Percentiles rank a stretch among this genome's conserved stretches.
These are phyloP conservation scores for Boletus coccyginus DNA, from an alignment of 768 basidiomycete species.

Conservation along the genomic window DNA sequence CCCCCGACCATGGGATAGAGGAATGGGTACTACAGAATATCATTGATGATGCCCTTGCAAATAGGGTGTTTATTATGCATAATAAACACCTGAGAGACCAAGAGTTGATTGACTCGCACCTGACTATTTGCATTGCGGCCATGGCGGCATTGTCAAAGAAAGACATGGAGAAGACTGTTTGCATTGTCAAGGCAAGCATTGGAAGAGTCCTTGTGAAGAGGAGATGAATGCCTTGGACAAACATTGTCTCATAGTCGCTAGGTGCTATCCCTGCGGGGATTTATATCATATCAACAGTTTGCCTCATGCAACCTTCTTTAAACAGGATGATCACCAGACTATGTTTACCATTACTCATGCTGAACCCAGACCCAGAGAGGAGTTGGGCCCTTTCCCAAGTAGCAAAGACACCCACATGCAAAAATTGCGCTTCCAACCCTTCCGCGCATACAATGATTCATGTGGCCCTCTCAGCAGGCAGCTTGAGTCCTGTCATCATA, in stretches of 20 bases:
- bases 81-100: conserved; percentile 81
- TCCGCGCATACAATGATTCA: too few relatives aligned
- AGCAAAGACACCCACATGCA: too few relatives aligned
- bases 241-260: background rate
- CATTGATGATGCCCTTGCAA: conserved; percentile 79
- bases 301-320: background rate
- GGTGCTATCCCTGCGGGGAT: conserved; percentile 13
- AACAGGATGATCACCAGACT: too few relatives aligned
- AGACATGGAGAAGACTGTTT: conserved; percentile 87
- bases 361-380: too few relatives aligned
- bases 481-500: too few relatives aligned
- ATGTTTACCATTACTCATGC: too few relatives aligned
- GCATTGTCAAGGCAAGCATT: conserved; percentile 68
- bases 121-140: conserved; percentile 83
- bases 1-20: conserved; percentile 59
- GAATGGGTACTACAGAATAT: conserved; percentile 86
- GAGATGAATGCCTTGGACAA: conserved; percentile 30
- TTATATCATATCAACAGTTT: conserved; percentile 30
- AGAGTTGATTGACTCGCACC: conserved; percentile 77
- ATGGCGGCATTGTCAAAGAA: conserved; percentile 79
- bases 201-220: conserved; percentile 69
- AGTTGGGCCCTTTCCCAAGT: too few relatives aligned
- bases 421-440: too few relatives aligned
- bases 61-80: conserved; percentile 83
- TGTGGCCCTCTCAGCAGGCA: too few relatives aligned